Evolutionary conservation across 116 monocot genomes (phyloP).

Genomic region (Trichopus zeylanicus): DNA sequence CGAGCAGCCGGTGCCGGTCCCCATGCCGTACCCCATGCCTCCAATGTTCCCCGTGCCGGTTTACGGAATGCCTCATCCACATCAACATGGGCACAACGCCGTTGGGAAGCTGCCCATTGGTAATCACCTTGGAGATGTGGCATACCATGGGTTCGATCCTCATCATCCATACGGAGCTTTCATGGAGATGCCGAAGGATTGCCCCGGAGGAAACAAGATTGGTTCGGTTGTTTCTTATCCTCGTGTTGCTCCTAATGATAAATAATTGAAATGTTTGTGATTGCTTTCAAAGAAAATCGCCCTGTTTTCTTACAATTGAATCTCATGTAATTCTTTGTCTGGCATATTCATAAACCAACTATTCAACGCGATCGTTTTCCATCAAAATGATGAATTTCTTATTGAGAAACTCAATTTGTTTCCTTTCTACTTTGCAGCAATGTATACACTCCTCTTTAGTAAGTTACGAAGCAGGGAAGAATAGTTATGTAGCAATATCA

Average conservation of each 20-base stretch:
- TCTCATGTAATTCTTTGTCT: background rate
- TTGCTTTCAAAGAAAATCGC: background rate
- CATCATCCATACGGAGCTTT: conserved; percentile 14
- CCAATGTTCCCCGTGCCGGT: conserved; percentile 19
- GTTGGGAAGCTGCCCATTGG: conserved; percentile 25
- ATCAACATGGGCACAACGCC: conserved; percentile 12
- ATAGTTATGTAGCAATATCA: no score
- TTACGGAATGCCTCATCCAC: conserved; percentile 12
- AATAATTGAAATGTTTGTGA: conserved; percentile 8
- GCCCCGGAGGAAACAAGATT: conserved; percentile 18
- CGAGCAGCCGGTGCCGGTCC: conserved; percentile 11
- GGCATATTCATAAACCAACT: background rate
- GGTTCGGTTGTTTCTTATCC: conserved; percentile 27
- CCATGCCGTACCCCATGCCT: conserved; percentile 20
- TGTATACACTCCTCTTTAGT: no score
- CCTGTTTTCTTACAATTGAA: background rate
- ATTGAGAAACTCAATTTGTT: no score
- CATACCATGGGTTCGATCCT: conserved; percentile 17
- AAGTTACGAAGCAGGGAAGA: no score
- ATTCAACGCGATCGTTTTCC: no score
- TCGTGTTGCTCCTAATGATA: conserved; percentile 16
- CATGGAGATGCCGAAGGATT: conserved; percentile 8
- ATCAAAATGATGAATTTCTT: no score
- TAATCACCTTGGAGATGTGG: conserved; percentile 7
- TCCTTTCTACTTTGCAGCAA: no score